Evolutionary conservation across 2,329 filamentous ascomycete species (phyloP).

Genomic region (Tolypocladium sp.): DNA sequence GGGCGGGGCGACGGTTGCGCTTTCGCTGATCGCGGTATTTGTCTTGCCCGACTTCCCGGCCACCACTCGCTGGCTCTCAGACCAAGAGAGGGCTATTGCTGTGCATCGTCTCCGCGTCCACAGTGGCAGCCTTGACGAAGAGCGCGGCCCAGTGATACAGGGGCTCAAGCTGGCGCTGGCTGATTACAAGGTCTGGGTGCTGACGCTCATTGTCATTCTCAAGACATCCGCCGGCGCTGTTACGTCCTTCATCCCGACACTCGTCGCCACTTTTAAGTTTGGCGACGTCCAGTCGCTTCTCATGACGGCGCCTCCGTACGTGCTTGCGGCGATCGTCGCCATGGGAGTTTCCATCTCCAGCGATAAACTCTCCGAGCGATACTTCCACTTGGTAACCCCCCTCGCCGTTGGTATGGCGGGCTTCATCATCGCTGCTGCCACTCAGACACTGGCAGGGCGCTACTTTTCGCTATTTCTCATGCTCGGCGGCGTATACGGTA

Average conservation of each 20-base stretch:
- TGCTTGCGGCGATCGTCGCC: neutral
- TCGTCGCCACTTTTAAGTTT: conserved; percentile 20
- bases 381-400: neutral
- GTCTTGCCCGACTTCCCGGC: conserved; percentile 24
- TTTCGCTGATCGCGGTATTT: conserved; percentile 13
- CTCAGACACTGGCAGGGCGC: neutral
- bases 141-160: conserved; percentile 8
- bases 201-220: conserved; percentile 5
- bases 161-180: conserved; percentile 16
- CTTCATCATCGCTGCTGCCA: neutral
- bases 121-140: conserved; percentile 7
- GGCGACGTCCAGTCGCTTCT: conserved; percentile 16
- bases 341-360: neutral
- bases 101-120: conserved; percentile 3
- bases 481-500: neutral
- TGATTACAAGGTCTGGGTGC: conserved; percentile 13
- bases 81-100: conserved; percentile 12
- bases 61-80: conserved; percentile 25
- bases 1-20: conserved; percentile 15
- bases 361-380: neutral
- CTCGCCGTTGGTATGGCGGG: neutral
- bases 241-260: conserved; percentile 5
- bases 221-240: conserved; percentile 7
- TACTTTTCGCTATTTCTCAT: neutral
- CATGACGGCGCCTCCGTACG: neutral